Percentiles rank a stretch among this genome's conserved stretches.
Evolutionary conservation across 75 land plant species (phyloP).

Genomic region (Picea glauca): DNA sequence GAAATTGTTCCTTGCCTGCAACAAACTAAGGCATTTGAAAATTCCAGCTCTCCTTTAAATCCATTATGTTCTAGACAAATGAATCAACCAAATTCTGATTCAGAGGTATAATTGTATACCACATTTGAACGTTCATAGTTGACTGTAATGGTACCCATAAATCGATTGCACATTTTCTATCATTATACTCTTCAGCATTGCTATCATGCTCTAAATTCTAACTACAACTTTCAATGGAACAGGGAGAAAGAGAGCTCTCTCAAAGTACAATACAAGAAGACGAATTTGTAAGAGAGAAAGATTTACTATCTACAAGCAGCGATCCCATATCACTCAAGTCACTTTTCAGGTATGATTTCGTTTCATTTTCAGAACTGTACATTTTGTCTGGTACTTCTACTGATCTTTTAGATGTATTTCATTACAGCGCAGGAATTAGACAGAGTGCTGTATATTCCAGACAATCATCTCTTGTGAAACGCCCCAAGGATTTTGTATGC

Average conservation of each 20-base stretch:
- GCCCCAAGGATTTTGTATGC: constrained; percentile 46
- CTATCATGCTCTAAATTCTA: neutral
- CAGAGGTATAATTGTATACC: neutral
- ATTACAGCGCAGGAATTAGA: constrained; percentile 7
- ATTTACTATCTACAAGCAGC: neutral
- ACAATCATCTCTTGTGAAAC: constrained; percentile 7
- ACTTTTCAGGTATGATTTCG: neutral
- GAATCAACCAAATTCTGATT: constrained; percentile 1
- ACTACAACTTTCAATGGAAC: neutral
- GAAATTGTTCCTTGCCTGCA: constrained; percentile 15
- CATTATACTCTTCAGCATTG: neutral
- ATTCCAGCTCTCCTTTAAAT: neutral
- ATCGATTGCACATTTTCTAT: neutral
- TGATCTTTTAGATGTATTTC: neutral
- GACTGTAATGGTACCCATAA: neutral
- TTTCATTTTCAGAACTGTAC: neutral
- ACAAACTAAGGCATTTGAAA: neutral
- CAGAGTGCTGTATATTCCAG: constrained; percentile 6
- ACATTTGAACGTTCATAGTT: neutral
- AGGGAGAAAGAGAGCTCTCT: constrained; percentile 3
- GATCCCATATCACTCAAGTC: neutral
- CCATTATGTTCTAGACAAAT: constrained; percentile 8
- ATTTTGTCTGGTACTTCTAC: constrained; percentile 6
- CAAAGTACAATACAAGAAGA: neutral
- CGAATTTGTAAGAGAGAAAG: neutral